Base-by-base conservation (phyloP, 768 basidiomycete genomes). In the Daedaleopsis sinensis region DNA sequence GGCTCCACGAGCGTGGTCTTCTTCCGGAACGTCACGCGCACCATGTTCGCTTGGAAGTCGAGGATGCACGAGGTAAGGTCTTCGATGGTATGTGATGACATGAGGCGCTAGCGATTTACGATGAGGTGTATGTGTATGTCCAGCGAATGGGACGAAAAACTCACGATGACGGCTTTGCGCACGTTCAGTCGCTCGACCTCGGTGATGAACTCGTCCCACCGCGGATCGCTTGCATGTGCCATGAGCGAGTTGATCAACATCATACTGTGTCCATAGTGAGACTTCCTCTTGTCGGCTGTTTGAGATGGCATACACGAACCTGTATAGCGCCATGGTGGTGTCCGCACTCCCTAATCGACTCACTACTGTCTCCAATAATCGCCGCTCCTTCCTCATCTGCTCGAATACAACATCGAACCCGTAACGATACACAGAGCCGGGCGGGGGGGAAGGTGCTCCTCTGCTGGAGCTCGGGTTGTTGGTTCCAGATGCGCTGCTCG, bases 181-280 rank as follows among this genome's bases (percentile, higher is more conserved):
- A 93, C 86, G 66, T 90, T 91, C 55, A 94, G 71, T 50, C 82
- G 80, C 67, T 95, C 92, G 8, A 94, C 74, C 57, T 91, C 87
- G 23, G 79, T 75, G 52, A 89, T 87, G 70, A 95, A 91, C 64
- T 89, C 86, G 52, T 90, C 87, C 90, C 92, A 94, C 61, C 85
- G 81, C 1, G 76, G 74, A 68, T 94, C 91, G 50, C 81, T 88
- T n/a, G 87, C 91, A 68, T 93, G 89, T 9, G 88, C 82, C 58
- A 96, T 72, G 11, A 96, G 78, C 9, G 93, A 91, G 70, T 95
- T 94, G 67, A 96, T 91, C 66, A 96, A 77, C 86, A 91, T 93
- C 85, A 96, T 87, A 64, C 93, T 93, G 39, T 43, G 6, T n/a
- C 37, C 70, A 2, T 53, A 61, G 11, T 60, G 52, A 67, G 60